A percentile compares a stretch with the other conserved stretches of the same genome.
phyloP scores from a whole-genome alignment of 495 filamentous ascomycete genomes.

The Arthonia radiata region DNA sequence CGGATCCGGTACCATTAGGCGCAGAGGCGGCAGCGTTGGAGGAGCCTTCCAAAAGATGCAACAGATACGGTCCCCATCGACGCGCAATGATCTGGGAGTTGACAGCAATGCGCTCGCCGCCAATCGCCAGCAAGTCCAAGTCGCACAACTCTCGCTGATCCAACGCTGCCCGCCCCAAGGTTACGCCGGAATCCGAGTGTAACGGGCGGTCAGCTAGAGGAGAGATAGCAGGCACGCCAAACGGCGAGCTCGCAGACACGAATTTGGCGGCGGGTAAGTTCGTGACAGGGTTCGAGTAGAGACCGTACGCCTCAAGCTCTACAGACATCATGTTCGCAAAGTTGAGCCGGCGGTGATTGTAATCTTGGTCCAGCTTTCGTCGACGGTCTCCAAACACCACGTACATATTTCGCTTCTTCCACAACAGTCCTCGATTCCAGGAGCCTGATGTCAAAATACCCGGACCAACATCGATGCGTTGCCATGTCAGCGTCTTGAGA shows the following conservation, averaged over 20 bases:
- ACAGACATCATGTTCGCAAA: constrained; percentile 92
- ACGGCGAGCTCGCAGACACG: constrained; percentile 53
- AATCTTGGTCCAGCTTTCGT: constrained; percentile 86
- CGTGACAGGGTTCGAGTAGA: constrained; percentile 79
- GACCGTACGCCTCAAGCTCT: constrained; percentile 84
- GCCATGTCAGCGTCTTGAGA: constrained; percentile 68
- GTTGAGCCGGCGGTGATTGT: constrained; percentile 92
- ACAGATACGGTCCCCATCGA: constrained; percentile 87
- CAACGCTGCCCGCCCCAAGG: constrained; percentile 61
- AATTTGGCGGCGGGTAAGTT: constrained; percentile 54
- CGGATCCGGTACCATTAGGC: too few relatives aligned
- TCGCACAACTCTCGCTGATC: constrained; percentile 68
- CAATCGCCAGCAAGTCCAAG: constrained; percentile 83
- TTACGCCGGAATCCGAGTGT: too few relatives aligned
- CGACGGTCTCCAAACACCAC: constrained; percentile 86
- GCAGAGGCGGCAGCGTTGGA: too few relatives aligned
- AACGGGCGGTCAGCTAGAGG: constrained; percentile 41
- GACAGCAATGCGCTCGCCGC: constrained; percentile 74
- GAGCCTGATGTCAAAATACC: constrained; percentile 84
- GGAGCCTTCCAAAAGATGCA: too few relatives aligned
- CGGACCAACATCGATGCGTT: constrained; percentile 84
- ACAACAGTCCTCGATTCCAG: constrained; percentile 87
- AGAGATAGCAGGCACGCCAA: constrained; percentile 28
- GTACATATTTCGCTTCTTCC: constrained; percentile 79
- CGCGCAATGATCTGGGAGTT: constrained; percentile 71